Evolutionary conservation across 2,329 filamentous ascomycete genomes (phyloP).

Genomic region (Fusarium udum): DNA sequence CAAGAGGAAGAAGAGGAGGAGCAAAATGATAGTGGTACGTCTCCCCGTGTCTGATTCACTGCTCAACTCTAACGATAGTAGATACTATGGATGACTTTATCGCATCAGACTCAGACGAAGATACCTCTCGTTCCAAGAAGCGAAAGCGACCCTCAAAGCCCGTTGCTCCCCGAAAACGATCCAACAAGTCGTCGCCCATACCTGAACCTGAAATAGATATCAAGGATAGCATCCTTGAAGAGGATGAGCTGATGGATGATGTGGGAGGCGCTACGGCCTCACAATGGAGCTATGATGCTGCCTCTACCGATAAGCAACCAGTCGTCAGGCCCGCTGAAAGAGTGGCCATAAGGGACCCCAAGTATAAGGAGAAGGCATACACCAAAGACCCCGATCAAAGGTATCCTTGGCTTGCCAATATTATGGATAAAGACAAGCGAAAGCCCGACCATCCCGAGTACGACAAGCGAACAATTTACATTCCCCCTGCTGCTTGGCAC

Average conservation of each 20-base stretch:
- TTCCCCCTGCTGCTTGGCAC: constrained; percentile 81
- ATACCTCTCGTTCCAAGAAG: constrained; percentile 69
- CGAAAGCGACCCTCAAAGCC: constrained; percentile 73
- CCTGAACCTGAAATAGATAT: constrained; percentile 27
- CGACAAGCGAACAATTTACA: constrained; percentile 89
- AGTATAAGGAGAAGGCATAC: constrained; percentile 74
- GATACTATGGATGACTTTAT: constrained; percentile 88
- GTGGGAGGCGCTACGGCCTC: constrained; percentile 75
- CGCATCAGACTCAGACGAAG: constrained; percentile 81
- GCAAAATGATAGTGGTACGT: constrained; percentile 68
- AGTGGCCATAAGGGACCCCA: constrained; percentile 43
- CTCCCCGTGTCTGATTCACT: too few species aligned
- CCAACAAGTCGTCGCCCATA: constrained; percentile 59
- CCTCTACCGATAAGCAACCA: constrained; percentile 52
- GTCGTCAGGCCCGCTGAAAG: constrained; percentile 49
- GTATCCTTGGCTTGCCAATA: constrained; percentile 89
- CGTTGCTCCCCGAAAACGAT: constrained; percentile 68
- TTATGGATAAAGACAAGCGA: constrained; percentile 85
- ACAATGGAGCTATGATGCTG: constrained; percentile 78
- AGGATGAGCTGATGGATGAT: constrained; percentile 65
- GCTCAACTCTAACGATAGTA: constrained; percentile 39
- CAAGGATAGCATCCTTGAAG: constrained; percentile 59
- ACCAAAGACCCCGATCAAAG: constrained; percentile 84
- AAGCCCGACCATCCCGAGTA: constrained; percentile 84
- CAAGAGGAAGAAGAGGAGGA: constrained; percentile 72